Percentiles rank a stretch among this genome's conserved stretches.
These are phyloP conservation scores for Lobosporangium transversale DNA, from an alignment of 192 early-diverging fungal species.

Conservation along the genomic window DNA sequence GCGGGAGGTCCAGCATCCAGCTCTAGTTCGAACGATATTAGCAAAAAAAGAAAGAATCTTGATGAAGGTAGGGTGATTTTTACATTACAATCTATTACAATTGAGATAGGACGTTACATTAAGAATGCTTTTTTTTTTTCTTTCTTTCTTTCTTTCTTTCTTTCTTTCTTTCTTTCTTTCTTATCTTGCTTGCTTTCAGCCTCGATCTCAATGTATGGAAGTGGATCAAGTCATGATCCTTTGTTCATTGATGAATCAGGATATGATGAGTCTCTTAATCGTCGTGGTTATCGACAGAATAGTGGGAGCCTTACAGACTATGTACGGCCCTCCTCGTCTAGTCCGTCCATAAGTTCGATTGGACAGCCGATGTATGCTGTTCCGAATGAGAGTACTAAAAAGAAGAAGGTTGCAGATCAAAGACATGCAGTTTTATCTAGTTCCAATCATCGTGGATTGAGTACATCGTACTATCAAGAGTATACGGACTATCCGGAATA, in stretches of 20 bases:
- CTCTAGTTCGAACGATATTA: neutral
- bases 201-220: neutral
- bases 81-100: neutral
- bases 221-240: slow-evolving; percentile 15
- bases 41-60: slow-evolving; percentile 22
- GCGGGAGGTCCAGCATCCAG: too few species aligned
- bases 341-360: neutral
- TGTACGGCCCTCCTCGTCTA: neutral
- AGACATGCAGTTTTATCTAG: neutral
- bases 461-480: neutral
- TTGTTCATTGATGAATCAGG: slow-evolving; percentile 4
- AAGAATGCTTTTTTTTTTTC: neutral
- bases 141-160: neutral
- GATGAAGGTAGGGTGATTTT: slow-evolving; percentile 14
- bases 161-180: neutral
- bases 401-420: slow-evolving; percentile 7
- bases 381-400: slow-evolving; percentile 5
- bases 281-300: slow-evolving; percentile 3
- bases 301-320: neutral
- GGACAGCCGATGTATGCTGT: neutral
- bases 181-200: neutral
- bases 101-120: neutral
- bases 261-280: slow-evolving; percentile 1
- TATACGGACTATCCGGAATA: slow-evolving; percentile 1
- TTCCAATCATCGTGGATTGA: neutral